phyloP scores from a whole-genome alignment of 768 basidiomycete genomes.

The Xerocomellus intermedius region DNA sequence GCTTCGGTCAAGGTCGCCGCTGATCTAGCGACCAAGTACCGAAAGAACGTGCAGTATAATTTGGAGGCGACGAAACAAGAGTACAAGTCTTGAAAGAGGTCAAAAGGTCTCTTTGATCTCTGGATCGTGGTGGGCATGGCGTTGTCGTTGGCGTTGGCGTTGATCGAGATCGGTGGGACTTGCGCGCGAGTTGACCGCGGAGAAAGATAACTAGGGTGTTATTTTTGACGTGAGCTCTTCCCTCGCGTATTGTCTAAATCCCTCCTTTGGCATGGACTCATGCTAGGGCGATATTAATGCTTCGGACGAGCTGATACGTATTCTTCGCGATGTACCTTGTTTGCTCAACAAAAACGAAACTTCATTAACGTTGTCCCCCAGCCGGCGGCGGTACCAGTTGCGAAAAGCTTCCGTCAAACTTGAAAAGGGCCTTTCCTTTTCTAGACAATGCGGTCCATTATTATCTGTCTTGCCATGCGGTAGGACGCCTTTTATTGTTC shows the following conservation, averaged over 20 bases:
- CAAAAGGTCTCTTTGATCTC: too few relatives aligned
- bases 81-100: background rate
- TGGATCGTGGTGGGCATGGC: background rate
- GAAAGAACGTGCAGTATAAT: slow-evolving; percentile 92
- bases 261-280: background rate
- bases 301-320: too few relatives aligned
- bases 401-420: background rate
- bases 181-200: background rate
- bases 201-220: background rate
- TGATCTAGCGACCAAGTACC: slow-evolving; percentile 82
- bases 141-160: too few relatives aligned
- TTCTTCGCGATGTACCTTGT: background rate
- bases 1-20: slow-evolving; percentile 76
- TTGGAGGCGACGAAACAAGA: slow-evolving; percentile 63
- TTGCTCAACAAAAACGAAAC: background rate
- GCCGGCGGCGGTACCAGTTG: too few relatives aligned
- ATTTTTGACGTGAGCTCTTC: background rate
- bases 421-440: slow-evolving; percentile 23
- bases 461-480: background rate
- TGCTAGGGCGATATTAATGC: too few relatives aligned
- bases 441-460: slow-evolving; percentile 24
- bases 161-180: background rate
- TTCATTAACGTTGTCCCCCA: too few relatives aligned
- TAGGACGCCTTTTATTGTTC: slow-evolving; percentile 21
- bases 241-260: background rate